Conservation (phyloP, 2,329 filamentous ascomycete genomes). For the Penicillium sp. region DNA sequence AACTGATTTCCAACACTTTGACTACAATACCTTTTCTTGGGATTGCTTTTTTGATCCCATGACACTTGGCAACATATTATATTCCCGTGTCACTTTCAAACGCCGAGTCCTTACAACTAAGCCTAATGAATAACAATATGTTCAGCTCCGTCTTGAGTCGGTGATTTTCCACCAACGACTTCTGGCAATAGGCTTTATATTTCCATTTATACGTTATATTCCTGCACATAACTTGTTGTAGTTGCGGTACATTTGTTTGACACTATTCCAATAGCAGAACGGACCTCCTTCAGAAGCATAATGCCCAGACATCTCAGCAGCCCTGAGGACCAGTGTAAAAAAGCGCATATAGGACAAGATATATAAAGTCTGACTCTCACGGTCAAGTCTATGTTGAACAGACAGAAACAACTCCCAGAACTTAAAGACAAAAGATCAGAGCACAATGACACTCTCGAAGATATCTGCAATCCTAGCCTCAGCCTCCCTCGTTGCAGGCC, state of each 20-base stretch:
- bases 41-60: neutral
- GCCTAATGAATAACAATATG: neutral
- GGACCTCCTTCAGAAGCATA: slow-evolving; percentile 1
- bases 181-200: neutral
- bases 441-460: slow-evolving; percentile 29
- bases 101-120: neutral
- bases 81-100: neutral
- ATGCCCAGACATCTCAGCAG: neutral
- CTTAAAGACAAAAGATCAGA: neutral
- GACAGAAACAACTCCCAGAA: neutral
- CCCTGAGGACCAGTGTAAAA: neutral
- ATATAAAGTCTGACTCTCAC: neutral
- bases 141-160: neutral
- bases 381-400: neutral
- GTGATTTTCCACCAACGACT: slow-evolving; percentile 2
- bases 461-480: slow-evolving; percentile 29
- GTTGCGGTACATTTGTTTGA: slow-evolving; percentile 9
- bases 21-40: neutral
- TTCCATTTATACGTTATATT: neutral
- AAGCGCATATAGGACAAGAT: neutral
- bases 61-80: neutral
- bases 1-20: neutral
- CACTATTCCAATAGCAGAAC: slow-evolving; percentile 17
- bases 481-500: slow-evolving; percentile 34
- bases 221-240: neutral